Base-by-base conservation (phyloP, 2,329 filamentous ascomycete genomes). In the Atkinsonella texensis region DNA sequence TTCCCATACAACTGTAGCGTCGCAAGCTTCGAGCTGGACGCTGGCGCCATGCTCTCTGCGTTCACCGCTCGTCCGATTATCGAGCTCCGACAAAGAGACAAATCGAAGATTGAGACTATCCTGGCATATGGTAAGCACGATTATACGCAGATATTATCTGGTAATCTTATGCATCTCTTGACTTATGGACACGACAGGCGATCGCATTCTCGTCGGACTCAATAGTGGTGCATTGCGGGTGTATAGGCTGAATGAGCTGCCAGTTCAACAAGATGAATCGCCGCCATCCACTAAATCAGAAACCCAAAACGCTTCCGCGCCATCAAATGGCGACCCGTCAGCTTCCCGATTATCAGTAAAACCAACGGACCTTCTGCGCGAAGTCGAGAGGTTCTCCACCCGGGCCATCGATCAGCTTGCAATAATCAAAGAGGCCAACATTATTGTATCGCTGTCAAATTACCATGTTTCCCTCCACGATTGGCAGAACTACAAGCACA, bases 21-120 rank as follows among this genome's bases (percentile, higher is more conserved):
- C 54, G 57, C 57, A 59, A 63, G 62, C 62, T 60, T 59, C 57
- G 70, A 68, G 72, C 71, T 72, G 69, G 68, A 62, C 45, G 58
- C 63, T 68, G 58, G 56, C 67, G 75, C 74, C 70, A 96, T 96
- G 93, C 85, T 98, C 71, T 94, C 91, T 71, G 93, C 93, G 66
- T 98, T 98, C 73, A 95, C 87, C 61, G 90, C 93, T 74, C 87
- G 88, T 65, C 87, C 90, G 57, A 91, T 98, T 68, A 87, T 97
- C 76, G 93, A 98, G 86, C 85, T 98, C 63, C 90, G 87, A 73
- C 83, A 84, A 69, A 85, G 88, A 69, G 91, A 97, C 80, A 96
- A 94, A 75, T 94, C 88, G 58, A 93, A 86, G 75, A 95, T 98
- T 70, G 93, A 98, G 72, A 93, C 88, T 48, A 88, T 98, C 59